Base-by-base conservation (phyloP, 148 eudicot species). In the Vaccinium myrtillus region DNA sequence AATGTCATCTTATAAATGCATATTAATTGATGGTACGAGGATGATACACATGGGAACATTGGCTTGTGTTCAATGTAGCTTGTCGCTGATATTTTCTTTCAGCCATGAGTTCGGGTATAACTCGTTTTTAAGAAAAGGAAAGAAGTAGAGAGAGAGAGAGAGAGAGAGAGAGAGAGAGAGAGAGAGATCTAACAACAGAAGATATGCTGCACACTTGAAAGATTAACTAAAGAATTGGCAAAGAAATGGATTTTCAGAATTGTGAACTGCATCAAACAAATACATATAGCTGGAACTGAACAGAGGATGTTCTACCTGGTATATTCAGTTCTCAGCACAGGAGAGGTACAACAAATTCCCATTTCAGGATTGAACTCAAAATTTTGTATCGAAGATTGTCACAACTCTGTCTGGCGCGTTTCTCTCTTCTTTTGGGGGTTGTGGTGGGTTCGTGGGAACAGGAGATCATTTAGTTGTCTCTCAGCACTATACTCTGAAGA, bases 401-500 rank as follows among this genome's bases (percentile, higher is more conserved):
- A 91, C 74, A 84, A 78, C 87, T 97, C 98, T 59, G 93, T 92
- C 69, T 87, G 89, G 65, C 88, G 92, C 77, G 93, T 78, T 89
- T 90, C 92, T 90, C 89, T 90, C 86, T 90, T 89, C 88, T 91
- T 93, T 79, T 90, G 93, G 81, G 25, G 78, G 86, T 88, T 93
- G 81, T 91, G 94, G 63, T 87, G 88, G 88, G 84, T 90, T 87
- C 96, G 91, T n/a, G 98, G 98, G 78, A 95, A 97, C 69, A 97
- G 86, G 49, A 95, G 39, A 85, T 94, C 91, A 80, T 97, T 97
- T 70, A 97, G 90, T 87, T 95, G 95, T 89, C 94, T 97, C 85
- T 95, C 99, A 5, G 98, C 99, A 86, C 98, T 91, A 85, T 97
- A 97, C 83, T 95, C 98, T 9, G 99, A 97, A 49, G 98, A 87